Base-by-base conservation (phyloP, 2,329 filamentous ascomycete species). In the Calonectria honghensis region DNA sequence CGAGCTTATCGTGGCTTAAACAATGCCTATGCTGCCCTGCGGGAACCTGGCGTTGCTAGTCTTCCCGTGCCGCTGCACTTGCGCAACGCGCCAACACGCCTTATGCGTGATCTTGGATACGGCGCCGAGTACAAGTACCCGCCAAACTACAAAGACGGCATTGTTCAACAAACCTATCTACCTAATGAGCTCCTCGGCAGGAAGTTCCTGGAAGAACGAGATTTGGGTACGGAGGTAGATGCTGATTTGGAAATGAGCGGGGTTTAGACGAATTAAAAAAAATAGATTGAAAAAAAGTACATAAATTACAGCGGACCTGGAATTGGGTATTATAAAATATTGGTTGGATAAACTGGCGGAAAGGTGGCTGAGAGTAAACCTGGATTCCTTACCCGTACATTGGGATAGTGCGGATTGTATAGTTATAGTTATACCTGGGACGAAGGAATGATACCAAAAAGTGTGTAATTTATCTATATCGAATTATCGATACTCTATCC, bases 61-160 rank as follows among this genome's bases (percentile, higher is more conserved):
- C 83, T 98, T 66, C 94, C 96, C 0, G 93, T 99, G 29, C 97
- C 97, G 2, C 85, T 97, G 50, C 97, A 98, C 83, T 85, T 99
- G 73, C 89, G 97, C 73, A 98, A 98, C 84, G 97, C 97, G 11
- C 96, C 97, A 0, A 98, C 97, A 1, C 91, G 93, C 78, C 84
- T 98, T 77, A 98, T 99, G 96, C 94, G 96, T 80, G 96, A 98
- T 79, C 87, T 98, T 78, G 96, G 95, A 0, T 98, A 96, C 82
- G 96, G 96, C 0, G 93, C 92, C 65, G 94, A 96, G 83, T 99
- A 99, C 85, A 98, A 98, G 85, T 98, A 99, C 82, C 98, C 98
- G 79, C 97, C 97, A 0, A 95, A 98, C 79, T 99, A 96, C 81
- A 86, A 91, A 66, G 92, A 96, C 75, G 97, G 97, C 0, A 91